Base-by-base conservation (phyloP, 306 rosid species). In the Amphicarpaea edgeworthii region DNA sequence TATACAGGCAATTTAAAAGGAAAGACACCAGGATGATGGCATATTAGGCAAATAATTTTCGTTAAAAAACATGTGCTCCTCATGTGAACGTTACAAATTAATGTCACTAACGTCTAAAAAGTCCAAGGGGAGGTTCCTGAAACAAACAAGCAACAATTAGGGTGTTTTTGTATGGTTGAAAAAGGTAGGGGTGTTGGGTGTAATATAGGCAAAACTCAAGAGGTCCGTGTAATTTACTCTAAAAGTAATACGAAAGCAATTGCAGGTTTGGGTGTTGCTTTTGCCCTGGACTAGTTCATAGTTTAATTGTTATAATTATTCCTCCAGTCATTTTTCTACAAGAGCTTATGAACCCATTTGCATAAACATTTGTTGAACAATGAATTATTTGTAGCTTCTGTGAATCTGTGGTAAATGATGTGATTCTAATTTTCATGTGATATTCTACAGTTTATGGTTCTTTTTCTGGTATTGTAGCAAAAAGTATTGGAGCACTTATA, bases 321-420 rank as follows among this genome's bases (percentile, higher is more conserved):
- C 58, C 1, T 40, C 50, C 46, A 55, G 42, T 59, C 63, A 24
- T 30, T 68, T 82, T 28, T 76, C 54, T 51, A 21, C 1, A 26
- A 32, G 54, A 50, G 43, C 26, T 59, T 58, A 69, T 30, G 30
- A 34, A 10, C 58, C 57, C 47, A 21, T 53, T 23, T 73, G 40
- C 24, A 43, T 57, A 46, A 43, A 60, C 14, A 21, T 80, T 16
- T 66, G 26, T 41, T 14, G 40, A 45, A 19, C 67, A 77, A 28
- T 16, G 51, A 66, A 19, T 23, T 77, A 20, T 40, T 53, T 59
- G 58, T 73, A 57, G 63, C 43, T 64, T 59, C n/a, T 72, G 43
- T 80, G 67, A 54, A 54, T 65, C 17, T 72, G n/a, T n/a, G n/a
- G n/a, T 77, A 68, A 76, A 66, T 72, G 45, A 54, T 38, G 42